Evolutionary conservation across 169 alveolate genomes (phyloP).

Genomic region (Eimeria necatrix): DNA sequence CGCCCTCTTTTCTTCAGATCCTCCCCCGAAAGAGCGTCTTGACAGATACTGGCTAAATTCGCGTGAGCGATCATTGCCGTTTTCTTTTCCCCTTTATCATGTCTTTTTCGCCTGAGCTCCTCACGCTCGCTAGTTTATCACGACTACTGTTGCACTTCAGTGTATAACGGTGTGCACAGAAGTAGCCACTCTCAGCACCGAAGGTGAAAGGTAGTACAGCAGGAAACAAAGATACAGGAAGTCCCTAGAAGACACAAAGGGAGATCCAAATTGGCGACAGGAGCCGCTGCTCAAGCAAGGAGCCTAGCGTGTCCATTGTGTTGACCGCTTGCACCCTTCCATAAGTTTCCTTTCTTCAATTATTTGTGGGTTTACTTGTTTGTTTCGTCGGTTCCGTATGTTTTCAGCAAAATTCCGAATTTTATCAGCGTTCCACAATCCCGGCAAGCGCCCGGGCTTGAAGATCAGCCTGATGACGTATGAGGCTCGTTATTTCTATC

Average conservation of each 20-base stretch:
- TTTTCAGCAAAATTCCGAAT: slow-evolving; percentile 88
- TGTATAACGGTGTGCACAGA: too few relatives aligned
- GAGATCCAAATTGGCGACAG: too few relatives aligned
- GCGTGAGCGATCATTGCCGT: slow-evolving; percentile 75
- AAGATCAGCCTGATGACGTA: slow-evolving; percentile 90
- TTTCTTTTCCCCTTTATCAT: background rate
- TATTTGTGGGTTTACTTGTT: too few relatives aligned
- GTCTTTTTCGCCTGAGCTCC: background rate
- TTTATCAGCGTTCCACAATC: slow-evolving; percentile 92
- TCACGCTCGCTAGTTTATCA: background rate
- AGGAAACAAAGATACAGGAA: too few relatives aligned
- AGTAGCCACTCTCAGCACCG: too few relatives aligned
- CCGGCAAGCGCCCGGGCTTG: slow-evolving; percentile 93
- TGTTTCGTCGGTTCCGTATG: background rate
- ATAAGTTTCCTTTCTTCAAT: too few relatives aligned
- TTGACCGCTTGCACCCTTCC: too few relatives aligned
- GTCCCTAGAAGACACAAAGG: too few relatives aligned
- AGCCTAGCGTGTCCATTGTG: too few relatives aligned
- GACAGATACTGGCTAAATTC: slow-evolving; percentile 93
- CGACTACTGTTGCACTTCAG: background rate
- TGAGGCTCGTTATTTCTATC: slow-evolving; percentile 91
- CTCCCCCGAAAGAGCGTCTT: slow-evolving; percentile 92
- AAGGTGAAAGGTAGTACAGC: too few relatives aligned
- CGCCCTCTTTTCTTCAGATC: slow-evolving; percentile 81
- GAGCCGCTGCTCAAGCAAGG: too few relatives aligned